Evolutionary conservation across 179 eudicot genomes (phyloP), one percentile per base, ranked within the genome.

Genomic region (Actinidia polygama): DNA sequence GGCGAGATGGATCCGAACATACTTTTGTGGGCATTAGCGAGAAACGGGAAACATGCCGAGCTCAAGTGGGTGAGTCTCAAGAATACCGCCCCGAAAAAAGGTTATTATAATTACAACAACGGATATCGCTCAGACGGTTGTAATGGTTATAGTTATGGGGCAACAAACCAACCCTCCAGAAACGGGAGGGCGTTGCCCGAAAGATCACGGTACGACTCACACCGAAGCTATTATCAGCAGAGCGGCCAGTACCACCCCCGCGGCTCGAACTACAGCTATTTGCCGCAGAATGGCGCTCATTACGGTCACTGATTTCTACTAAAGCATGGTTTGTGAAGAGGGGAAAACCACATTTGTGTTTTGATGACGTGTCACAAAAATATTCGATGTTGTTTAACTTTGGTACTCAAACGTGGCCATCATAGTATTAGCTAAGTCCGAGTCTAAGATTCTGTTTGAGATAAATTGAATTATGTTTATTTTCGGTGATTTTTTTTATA

Each of bases 1-100:
- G 85, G 83, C 10, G 47, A 75, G 68, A 78, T 85, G 49, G 85
- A 80, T 68, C n/a, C n/a, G 16, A 80, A 83, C 55, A 10, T 77
- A 70, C 49, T 80, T n/a, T n/a, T n/a, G n/a, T n/a, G n/a, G n/a
- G n/a, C n/a, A n/a, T n/a, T n/a, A n/a, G 79, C 81, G 46, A 54
- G 64, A 73, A 14, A 81, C 36, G 84, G 79, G 51, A 67, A 50
- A 4, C 79, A 76, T 50, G 85, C 84, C 9, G 76, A 80, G 57
- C 15, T 82, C 10, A 50, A 51, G 24, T 46, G 69, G 59, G 82
- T 62, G 72, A 68, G 6, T 26, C 14, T 44, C 30, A 24, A 30
- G 3, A 36, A 3, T 15, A 26, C 47, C 0, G 8, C 5, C 10
- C 49, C 72, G n/a, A n/a, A n/a, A n/a, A n/a, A n/a, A n/a, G n/a